Conservation (phyloP, 768 basidiomycete genomes). For the Baorangia bicolor region DNA sequence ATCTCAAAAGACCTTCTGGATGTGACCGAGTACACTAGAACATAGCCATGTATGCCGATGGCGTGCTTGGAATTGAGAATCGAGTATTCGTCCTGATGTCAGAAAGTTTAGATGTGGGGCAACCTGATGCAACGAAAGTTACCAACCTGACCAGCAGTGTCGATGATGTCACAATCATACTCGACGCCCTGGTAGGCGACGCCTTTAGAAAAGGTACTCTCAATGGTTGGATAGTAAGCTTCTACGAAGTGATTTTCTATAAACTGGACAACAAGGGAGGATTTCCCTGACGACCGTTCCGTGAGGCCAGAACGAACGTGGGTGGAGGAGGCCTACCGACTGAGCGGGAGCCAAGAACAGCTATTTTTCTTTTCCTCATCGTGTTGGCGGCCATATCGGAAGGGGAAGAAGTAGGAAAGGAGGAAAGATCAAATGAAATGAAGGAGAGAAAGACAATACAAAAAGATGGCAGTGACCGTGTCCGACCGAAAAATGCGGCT, state of each 20-base stretch:
- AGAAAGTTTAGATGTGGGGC: conserved; percentile 4
- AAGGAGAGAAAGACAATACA: conserved; percentile 17
- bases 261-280: conserved; percentile 89
- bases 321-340: conserved; percentile 59
- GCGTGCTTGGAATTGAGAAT: conserved; percentile 92
- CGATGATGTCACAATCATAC: conserved; percentile 96
- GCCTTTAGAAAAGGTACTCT: conserved; percentile 81
- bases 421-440: conserved; percentile 6
- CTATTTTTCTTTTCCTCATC: conserved; percentile 85
- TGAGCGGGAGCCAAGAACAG: conserved; percentile 81
- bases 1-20: conserved; percentile 91
- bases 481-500: conserved; percentile 18
- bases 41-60: conserved; percentile 95
- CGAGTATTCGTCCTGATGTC: conserved; percentile 80
- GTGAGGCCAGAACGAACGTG: conserved; percentile 12
- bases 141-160: conserved; percentile 93
- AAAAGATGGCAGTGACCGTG: conserved; percentile 12
- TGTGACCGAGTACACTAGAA: conserved; percentile 94
- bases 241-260: conserved; percentile 92
- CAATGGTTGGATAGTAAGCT: conserved; percentile 94
- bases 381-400: conserved; percentile 34
- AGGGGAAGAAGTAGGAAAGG: background rate
- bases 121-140: background rate
- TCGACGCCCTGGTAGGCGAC: conserved; percentile 86
- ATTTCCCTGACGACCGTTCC: conserved; percentile 69